Evolutionary conservation across 257 asterid genomes (phyloP), one percentile per base, ranked within the genome.

Genomic region (Salvia miltiorrhiza): DNA sequence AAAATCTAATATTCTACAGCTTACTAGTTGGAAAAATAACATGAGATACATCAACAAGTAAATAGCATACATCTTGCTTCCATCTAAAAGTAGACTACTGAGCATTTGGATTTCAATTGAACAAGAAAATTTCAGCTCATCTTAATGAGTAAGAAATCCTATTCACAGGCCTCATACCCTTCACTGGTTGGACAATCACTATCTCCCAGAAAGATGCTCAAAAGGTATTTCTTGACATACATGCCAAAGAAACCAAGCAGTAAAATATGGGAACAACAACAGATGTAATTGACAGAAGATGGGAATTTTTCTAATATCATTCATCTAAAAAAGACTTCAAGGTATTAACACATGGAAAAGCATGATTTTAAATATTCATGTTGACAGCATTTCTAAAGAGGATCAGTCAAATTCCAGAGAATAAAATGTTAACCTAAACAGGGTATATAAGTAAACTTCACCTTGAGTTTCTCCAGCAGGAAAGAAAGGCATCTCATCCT

Each of bases 401-500:
- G 66, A 68, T 33, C 57, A 60, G 28, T n/a, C 49, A 26, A 56
- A 52, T 17, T 39, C 20, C 28, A 62, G 35, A 21, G 39, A 63
- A 43, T n/a, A 71, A 12, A 58, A 73, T 35, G 28, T 62, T 8
- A 1, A 21, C 48, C 30, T 35, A 45, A 17, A 33, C 47, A 8
- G 16, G 16, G 28, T 30, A 19, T 9, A n/a, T n/a, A n/a, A n/a
- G n/a, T n/a, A n/a, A n/a, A 28, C 62, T 40, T 49, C 70, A 93
- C 98, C 97, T 90, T 76, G 54, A 90, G 84, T 76, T 79, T 86
- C 74, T 79, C 85, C 77, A 86, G 68, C 72, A 90, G 90, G 77
- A 87, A 90, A 26, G 79, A 77, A 63, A 93, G 78, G 81, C 96
- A 88, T 74, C 85, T 81, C 72, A 39, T 65, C 79, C 88, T 85